phyloP scores from a whole-genome alignment of 305 asterid species.

The Fraxinus sp. region DNA sequence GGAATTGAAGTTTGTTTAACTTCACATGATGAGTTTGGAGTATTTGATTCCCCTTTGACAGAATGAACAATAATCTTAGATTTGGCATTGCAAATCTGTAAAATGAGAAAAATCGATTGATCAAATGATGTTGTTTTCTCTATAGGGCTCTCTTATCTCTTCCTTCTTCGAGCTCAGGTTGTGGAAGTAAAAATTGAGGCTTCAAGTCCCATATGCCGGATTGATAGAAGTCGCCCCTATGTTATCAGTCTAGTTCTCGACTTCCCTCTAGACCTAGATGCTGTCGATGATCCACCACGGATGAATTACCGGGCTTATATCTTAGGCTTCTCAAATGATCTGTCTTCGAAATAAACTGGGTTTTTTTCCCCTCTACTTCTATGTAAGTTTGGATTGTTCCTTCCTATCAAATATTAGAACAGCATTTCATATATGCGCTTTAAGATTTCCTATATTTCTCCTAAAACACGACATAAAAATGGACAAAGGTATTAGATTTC shows the following conservation, averaged over 20 bases:
- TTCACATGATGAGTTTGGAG: not conserved
- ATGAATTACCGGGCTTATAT: not conserved
- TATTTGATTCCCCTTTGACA: not conserved
- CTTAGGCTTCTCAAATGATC: not conserved
- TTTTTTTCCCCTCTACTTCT: not conserved
- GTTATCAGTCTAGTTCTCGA: not conserved
- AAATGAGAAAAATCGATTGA: not conserved
- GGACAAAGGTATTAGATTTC: not conserved
- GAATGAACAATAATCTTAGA: conserved; percentile 1
- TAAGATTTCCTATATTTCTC: not conserved
- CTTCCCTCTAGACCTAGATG: not conserved
- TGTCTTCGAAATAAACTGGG: not conserved
- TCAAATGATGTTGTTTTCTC: not conserved
- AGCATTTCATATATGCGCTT: not conserved
- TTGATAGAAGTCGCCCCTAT: not conserved
- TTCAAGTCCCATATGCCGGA: not conserved
- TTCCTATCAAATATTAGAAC: not conserved
- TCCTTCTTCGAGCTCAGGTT: not conserved
- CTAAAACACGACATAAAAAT: not conserved
- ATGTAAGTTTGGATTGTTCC: not conserved
- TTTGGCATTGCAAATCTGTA: not conserved
- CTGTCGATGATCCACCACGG: not conserved
- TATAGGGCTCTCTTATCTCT: not conserved
- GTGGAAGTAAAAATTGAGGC: not conserved
- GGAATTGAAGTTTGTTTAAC: not conserved